Percentiles rank a stretch among this genome's conserved stretches.
Conservation (phyloP, 2,329 filamentous ascomycete genomes). For the Xylaria polymorpha region DNA sequence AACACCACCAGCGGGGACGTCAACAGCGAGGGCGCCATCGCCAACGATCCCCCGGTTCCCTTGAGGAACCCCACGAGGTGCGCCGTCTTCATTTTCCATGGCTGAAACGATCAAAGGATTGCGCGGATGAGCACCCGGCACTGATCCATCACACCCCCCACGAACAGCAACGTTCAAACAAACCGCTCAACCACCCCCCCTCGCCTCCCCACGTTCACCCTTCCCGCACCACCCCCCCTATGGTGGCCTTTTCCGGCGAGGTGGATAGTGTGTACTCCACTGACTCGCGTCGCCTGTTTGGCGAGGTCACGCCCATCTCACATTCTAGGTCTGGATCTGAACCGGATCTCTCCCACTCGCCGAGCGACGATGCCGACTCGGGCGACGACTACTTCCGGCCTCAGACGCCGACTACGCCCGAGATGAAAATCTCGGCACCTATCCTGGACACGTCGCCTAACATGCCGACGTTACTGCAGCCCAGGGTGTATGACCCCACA, state of each 20-base stretch:
- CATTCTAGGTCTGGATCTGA: conserved; percentile 44
- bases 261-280: conserved; percentile 47
- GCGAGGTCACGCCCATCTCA: conserved; percentile 46
- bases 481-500: conserved; percentile 66
- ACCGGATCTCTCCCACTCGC: conserved; percentile 50
- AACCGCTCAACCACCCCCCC: conserved; percentile 37
- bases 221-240: conserved; percentile 44
- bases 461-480: conserved; percentile 64
- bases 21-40: conserved; percentile 35
- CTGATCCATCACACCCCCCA: conserved; percentile 39
- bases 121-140: conserved; percentile 38
- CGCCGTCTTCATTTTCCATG: conserved; percentile 43
- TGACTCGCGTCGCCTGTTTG: conserved; percentile 47
- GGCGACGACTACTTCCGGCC: conserved; percentile 50
- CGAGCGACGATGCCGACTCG: conserved; percentile 47
- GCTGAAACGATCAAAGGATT: conserved; percentile 45
- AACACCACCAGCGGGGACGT: conserved; percentile 31
- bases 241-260: conserved; percentile 48
- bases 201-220: conserved; percentile 41
- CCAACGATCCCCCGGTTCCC: conserved; percentile 41
- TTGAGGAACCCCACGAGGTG: conserved; percentile 40
- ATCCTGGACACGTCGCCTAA: conserved; percentile 61
- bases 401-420: conserved; percentile 44
- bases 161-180: conserved; percentile 44
- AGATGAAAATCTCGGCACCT: conserved; percentile 59